phyloP scores from a whole-genome alignment of 2,329 filamentous ascomycete genomes.

The Ramularia collo-cygni region DNA sequence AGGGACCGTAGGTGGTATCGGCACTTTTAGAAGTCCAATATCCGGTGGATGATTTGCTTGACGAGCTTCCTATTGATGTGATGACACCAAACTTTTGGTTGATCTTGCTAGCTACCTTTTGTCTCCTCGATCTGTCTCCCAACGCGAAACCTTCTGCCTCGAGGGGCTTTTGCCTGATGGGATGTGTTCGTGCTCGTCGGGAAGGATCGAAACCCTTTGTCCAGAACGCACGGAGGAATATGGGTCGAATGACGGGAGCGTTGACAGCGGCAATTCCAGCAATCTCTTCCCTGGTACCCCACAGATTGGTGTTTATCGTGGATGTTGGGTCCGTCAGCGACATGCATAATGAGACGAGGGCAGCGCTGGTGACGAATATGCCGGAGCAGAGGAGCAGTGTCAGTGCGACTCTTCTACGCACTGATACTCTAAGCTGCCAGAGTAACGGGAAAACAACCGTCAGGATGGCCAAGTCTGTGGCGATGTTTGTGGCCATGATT shows the following conservation, averaged over 20 bases:
- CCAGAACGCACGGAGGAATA: slow-evolving; percentile 6
- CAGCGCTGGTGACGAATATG: slow-evolving; percentile 31
- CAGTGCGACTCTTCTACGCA: slow-evolving; percentile 30
- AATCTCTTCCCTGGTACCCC: slow-evolving; percentile 33
- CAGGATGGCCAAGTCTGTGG: slow-evolving; percentile 29
- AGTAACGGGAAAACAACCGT: slow-evolving; percentile 29
- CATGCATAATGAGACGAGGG: slow-evolving; percentile 28
- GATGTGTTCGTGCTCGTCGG: too few relatives aligned
- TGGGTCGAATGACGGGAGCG: slow-evolving; percentile 23
- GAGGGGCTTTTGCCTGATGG: too few relatives aligned
- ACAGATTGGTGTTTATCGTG: slow-evolving; percentile 29
- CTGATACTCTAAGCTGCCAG: slow-evolving; percentile 27
- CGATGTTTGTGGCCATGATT: slow-evolving; percentile 26
- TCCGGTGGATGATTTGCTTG: too few relatives aligned
- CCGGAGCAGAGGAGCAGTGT: slow-evolving; percentile 30
- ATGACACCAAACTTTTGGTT: too few relatives aligned
- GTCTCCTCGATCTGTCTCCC: too few relatives aligned
- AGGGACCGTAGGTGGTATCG: too few relatives aligned
- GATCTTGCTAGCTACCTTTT: too few relatives aligned
- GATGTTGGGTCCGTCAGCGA: slow-evolving; percentile 24
- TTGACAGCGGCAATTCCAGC: slow-evolving; percentile 33
- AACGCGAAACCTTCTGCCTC: too few relatives aligned
- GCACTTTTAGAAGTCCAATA: too few relatives aligned
- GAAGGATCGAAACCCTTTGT: slow-evolving; percentile 2
- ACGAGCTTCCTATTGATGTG: too few relatives aligned